Evolutionary conservation across 768 basidiomycete genomes (phyloP).

Genomic region (Xerocomellus dryophilus): DNA sequence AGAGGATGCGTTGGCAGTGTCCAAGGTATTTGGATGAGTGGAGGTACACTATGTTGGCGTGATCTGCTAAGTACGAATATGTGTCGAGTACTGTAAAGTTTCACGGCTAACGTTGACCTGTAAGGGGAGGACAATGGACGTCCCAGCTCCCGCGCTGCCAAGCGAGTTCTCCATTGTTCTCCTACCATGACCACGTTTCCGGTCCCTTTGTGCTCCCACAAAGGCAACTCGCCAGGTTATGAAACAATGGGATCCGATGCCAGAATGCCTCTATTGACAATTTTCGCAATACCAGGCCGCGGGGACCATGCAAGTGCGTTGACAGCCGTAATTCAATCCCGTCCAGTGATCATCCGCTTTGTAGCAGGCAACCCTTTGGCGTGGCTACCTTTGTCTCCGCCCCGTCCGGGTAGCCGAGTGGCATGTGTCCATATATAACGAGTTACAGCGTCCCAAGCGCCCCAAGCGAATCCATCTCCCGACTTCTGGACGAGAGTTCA

Average conservation of each 20-base stretch:
- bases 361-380: constrained; percentile 3
- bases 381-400: constrained; percentile 30
- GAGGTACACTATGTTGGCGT: background rate
- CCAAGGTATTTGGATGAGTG: constrained; percentile 83
- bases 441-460: background rate
- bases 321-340: background rate
- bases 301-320: background rate
- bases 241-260: constrained; percentile 25
- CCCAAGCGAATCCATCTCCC: constrained; percentile 16
- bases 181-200: constrained; percentile 9
- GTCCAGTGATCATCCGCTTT: constrained; percentile 4
- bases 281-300: background rate
- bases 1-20: constrained; percentile 79
- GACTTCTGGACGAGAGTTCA: constrained; percentile 7
- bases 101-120: background rate
- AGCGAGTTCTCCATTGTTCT: constrained; percentile 33
- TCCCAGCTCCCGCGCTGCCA: constrained; percentile 7
- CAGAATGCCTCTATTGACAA: background rate
- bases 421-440: constrained; percentile 28
- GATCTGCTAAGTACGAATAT: background rate
- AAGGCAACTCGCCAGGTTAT: constrained; percentile 24
- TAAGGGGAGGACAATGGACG: constrained; percentile 18
- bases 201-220: constrained; percentile 27
- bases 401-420: constrained; percentile 29
- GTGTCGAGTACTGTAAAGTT: background rate